phyloP scores from a whole-genome alignment of 2,329 filamentous ascomycete genomes.

The Cladophialophora psammophila region DNA sequence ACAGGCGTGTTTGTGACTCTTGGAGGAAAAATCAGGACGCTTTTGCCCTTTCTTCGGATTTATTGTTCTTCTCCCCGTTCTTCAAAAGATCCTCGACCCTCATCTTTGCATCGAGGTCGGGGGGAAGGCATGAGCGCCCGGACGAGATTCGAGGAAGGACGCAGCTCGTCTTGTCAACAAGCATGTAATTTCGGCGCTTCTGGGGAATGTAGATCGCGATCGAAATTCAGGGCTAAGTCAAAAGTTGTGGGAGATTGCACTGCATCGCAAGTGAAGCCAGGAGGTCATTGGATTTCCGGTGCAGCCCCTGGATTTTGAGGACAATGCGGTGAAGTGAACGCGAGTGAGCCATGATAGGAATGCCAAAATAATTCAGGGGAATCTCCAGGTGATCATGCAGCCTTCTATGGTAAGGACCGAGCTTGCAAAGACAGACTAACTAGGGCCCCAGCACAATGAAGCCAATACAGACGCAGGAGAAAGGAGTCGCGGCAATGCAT shows the following conservation, averaged over 20 bases:
- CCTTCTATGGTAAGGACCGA: neutral
- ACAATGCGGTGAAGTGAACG: neutral
- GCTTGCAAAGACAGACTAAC: neutral
- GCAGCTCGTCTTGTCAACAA: neutral
- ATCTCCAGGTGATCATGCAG: neutral
- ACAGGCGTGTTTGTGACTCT: neutral
- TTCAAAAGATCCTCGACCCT: too few species aligned
- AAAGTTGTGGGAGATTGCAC: neutral
- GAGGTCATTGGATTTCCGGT: neutral
- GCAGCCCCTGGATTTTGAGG: neutral
- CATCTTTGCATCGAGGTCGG: neutral
- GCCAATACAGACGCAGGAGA: conserved; percentile 1
- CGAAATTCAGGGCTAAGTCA: neutral
- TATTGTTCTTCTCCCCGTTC: neutral
- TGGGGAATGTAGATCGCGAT: neutral
- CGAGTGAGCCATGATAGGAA: neutral
- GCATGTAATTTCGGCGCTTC: neutral
- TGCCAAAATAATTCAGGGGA: neutral
- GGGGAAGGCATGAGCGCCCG: neutral
- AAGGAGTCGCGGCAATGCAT: conserved; percentile 3
- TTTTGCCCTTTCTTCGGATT: neutral
- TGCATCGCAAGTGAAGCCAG: neutral
- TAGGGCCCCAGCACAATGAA: neutral
- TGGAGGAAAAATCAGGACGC: neutral
- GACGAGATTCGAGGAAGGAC: neutral